phyloP scores from a whole-genome alignment of 2,329 filamentous ascomycete species.

The Magnaporthiopsis incrustans region DNA sequence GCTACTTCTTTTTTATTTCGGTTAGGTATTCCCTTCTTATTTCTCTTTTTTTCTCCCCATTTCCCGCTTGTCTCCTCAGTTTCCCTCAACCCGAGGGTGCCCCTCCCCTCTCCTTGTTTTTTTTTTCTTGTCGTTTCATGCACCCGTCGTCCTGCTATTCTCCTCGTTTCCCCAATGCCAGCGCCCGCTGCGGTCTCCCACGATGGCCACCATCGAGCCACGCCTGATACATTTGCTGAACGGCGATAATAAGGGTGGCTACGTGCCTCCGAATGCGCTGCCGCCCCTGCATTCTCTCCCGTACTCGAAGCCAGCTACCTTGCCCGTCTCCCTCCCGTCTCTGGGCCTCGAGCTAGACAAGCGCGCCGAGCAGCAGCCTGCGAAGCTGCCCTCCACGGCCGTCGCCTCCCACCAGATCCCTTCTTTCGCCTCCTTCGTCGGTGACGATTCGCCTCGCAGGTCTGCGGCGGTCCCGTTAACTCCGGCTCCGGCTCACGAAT shows the following conservation, averaged over 20 bases:
- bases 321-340: constrained; percentile 35
- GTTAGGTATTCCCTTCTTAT: neutral
- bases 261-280: constrained; percentile 42
- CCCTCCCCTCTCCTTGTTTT: neutral
- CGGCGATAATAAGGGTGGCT: constrained; percentile 35
- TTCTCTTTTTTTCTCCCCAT: neutral
- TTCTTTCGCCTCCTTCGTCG: constrained; percentile 13
- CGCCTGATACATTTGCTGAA: constrained; percentile 59
- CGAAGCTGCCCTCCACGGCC: constrained; percentile 12
- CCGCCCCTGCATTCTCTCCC: constrained; percentile 44
- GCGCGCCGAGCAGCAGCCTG: constrained; percentile 27
- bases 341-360: constrained; percentile 42
- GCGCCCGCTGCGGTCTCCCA: constrained; percentile 27
- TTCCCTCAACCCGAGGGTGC: neutral
- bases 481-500: constrained; percentile 9
- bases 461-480: neutral
- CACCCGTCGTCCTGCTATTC: neutral
- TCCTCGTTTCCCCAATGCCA: constrained; percentile 28
- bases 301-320: constrained; percentile 34
- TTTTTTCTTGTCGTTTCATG: constrained; percentile 7
- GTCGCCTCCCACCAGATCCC: constrained; percentile 16
- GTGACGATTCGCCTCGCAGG: constrained; percentile 9
- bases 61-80: constrained; percentile 2
- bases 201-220: constrained; percentile 60
- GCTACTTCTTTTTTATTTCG: neutral